Percentiles rank a stretch among this genome's conserved stretches.
These are phyloP conservation scores for Zygotorulaspora sp. DNA, from an alignment of 805 yeast genomes.

Conservation along the genomic window DNA sequence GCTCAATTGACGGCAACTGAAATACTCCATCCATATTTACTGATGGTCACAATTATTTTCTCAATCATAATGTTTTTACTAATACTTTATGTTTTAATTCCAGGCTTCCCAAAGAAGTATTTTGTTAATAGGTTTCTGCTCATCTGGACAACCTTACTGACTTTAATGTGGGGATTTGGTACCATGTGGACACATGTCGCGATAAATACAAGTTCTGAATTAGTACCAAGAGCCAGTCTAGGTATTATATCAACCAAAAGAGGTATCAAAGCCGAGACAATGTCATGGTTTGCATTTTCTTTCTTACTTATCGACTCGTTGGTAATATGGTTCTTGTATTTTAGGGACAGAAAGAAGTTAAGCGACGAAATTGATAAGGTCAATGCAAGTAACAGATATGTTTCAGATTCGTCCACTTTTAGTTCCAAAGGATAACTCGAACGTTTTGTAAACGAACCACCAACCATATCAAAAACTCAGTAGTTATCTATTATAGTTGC, in stretches of 20 bases:
- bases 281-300: constrained; percentile 59
- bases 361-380: constrained; percentile 18
- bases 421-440: no score
- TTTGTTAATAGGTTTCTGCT: constrained; percentile 29
- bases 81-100: constrained; percentile 43
- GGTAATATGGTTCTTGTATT: constrained; percentile 36
- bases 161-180: constrained; percentile 59
- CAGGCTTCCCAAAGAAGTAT: constrained; percentile 44
- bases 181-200: constrained; percentile 63
- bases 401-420: constrained; percentile 17
- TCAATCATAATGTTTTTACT: constrained; percentile 40
- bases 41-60: constrained; percentile 46
- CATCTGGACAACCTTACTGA: constrained; percentile 35
- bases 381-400: constrained; percentile 7
- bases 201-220: constrained; percentile 39
- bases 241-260: constrained; percentile 40
- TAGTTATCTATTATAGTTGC: no score
- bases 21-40: constrained; percentile 51
- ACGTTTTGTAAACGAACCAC: no score
- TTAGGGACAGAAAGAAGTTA: constrained; percentile 34
- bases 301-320: constrained; percentile 42
- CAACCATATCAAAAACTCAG: no score
- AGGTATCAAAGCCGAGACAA: constrained; percentile 51
- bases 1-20: constrained; percentile 43
- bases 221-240: constrained; percentile 50